Percentiles rank a stretch among this genome's conserved stretches.
Conservation (phyloP, 2,329 filamentous ascomycete genomes). For the Ascochyta clinopodiicola region DNA sequence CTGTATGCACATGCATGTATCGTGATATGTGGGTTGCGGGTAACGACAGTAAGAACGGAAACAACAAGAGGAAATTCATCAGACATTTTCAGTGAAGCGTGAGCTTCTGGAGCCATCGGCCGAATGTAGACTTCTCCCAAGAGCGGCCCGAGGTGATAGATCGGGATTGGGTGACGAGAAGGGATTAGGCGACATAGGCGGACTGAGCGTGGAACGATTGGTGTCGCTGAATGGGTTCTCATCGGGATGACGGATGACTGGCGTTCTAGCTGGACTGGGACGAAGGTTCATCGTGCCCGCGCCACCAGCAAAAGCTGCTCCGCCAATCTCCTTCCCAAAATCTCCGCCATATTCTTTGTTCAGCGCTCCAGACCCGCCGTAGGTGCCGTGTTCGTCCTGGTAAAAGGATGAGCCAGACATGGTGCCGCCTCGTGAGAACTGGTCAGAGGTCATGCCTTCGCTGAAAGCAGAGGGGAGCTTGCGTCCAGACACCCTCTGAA, state of each 20-base stretch:
- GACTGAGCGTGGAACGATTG: slow-evolving; percentile 41
- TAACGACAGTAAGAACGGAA: slow-evolving; percentile 35
- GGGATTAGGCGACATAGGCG: slow-evolving; percentile 49
- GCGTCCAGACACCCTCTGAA: slow-evolving; percentile 56
- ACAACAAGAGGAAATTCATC: slow-evolving; percentile 26
- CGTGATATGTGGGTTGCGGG: slow-evolving; percentile 29
- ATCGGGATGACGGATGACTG: slow-evolving; percentile 60
- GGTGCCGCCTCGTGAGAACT: slow-evolving; percentile 40
- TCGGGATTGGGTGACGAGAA: slow-evolving; percentile 42
- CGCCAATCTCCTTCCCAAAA: slow-evolving; percentile 40
- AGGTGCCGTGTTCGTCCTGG: slow-evolving; percentile 53
- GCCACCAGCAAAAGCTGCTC: slow-evolving; percentile 25
- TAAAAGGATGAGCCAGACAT: slow-evolving; percentile 53
- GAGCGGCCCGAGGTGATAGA: slow-evolving; percentile 35
- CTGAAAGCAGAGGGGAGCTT: slow-evolving; percentile 58
- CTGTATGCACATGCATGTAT: slow-evolving; percentile 35
- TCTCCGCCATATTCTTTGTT: slow-evolving; percentile 30
- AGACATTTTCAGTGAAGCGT: slow-evolving; percentile 57
- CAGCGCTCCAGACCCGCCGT: slow-evolving; percentile 46
- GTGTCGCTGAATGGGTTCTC: slow-evolving; percentile 36
- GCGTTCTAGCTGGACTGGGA: slow-evolving; percentile 69
- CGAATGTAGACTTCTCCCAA: slow-evolving; percentile 54
- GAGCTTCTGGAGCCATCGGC: slow-evolving; percentile 56
- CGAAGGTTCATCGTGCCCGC: slow-evolving; percentile 34
- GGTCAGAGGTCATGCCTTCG: slow-evolving; percentile 54